A percentile compares a stretch with the other conserved stretches of the same genome.
These are phyloP conservation scores for Krasilnikovozyma curviuscula DNA, from an alignment of 768 basidiomycete species.

Conservation along the genomic window DNA sequence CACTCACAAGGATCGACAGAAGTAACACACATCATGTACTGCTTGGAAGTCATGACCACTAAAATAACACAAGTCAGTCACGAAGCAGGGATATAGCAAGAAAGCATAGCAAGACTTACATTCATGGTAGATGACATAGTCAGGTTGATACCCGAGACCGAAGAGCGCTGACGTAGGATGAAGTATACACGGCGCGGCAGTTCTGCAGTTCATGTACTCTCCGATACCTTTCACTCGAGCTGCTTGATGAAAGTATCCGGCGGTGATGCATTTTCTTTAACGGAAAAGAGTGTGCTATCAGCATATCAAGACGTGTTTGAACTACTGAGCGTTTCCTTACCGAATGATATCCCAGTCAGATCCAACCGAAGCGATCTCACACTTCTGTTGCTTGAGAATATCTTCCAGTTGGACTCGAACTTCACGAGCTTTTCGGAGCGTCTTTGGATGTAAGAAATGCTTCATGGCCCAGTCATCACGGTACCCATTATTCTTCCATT, in stretches of 20 bases:
- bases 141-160: slow-evolving; percentile 86
- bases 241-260: slow-evolving; percentile 98
- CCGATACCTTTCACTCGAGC: slow-evolving; percentile 96
- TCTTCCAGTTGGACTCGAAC: slow-evolving; percentile 90
- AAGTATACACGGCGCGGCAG: slow-evolving; percentile 69
- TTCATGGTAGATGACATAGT: slow-evolving; percentile 94
- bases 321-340: slow-evolving; percentile 24
- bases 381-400: slow-evolving; percentile 98
- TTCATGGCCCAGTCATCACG: slow-evolving; percentile 87
- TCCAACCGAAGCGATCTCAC: slow-evolving; percentile 74
- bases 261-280: slow-evolving; percentile 77
- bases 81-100: slow-evolving; percentile 10
- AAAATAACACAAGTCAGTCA: background rate
- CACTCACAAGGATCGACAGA: slow-evolving; percentile 88
- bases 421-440: slow-evolving; percentile 83
- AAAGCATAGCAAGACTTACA: slow-evolving; percentile 19
- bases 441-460: slow-evolving; percentile 91
- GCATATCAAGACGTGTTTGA: background rate
- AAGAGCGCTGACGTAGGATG: slow-evolving; percentile 94
- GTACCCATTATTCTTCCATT: slow-evolving; percentile 94
- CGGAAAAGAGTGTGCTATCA: background rate
- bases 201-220: slow-evolving; percentile 92
- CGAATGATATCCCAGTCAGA: slow-evolving; percentile 84
- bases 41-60: slow-evolving; percentile 21
- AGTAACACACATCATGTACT: slow-evolving; percentile 98